These are phyloP conservation scores for Umbelopsis sp. DNA, from an alignment of 371 early-diverging fungal genomes.

Conservation along the genomic window DNA sequence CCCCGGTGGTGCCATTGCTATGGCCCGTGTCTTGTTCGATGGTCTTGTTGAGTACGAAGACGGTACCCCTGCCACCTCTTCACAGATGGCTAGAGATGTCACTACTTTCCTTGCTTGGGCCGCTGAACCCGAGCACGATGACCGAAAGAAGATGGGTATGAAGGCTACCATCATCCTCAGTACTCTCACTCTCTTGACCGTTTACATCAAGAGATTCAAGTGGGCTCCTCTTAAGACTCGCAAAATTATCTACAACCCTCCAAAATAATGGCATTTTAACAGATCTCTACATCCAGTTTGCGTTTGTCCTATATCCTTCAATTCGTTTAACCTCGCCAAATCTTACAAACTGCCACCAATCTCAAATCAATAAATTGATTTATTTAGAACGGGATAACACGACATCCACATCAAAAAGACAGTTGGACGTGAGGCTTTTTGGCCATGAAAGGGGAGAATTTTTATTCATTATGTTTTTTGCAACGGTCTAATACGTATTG, in stretches of 20 bases:
- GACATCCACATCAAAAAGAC: slow-evolving; percentile 5
- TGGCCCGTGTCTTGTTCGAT: slow-evolving; percentile 95
- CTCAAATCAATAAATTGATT: slow-evolving; percentile 17
- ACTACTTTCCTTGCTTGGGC: slow-evolving; percentile 94
- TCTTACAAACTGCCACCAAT: slow-evolving; percentile 16
- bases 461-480: not conserved
- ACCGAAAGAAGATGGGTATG: slow-evolving; percentile 95
- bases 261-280: slow-evolving; percentile 19
- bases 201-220: slow-evolving; percentile 83
- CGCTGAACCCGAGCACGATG: slow-evolving; percentile 96
- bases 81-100: slow-evolving; percentile 98
- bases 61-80: slow-evolving; percentile 94
- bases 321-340: slow-evolving; percentile 20
- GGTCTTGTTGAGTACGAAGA: slow-evolving; percentile 97
- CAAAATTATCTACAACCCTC: slow-evolving; percentile 73
- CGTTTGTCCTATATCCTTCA: slow-evolving; percentile 20
- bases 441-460: not conserved
- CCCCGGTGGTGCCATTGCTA: slow-evolving; percentile 98
- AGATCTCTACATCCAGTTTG: slow-evolving; percentile 19
- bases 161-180: slow-evolving; percentile 79
- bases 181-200: slow-evolving; percentile 61
- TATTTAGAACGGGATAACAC: slow-evolving; percentile 12
- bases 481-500: not conserved
- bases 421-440: not conserved
- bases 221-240: slow-evolving; percentile 80